These are phyloP conservation scores for Elsinoe australis DNA, from an alignment of 2,329 filamentous ascomycete genomes.

Conservation along the genomic window DNA sequence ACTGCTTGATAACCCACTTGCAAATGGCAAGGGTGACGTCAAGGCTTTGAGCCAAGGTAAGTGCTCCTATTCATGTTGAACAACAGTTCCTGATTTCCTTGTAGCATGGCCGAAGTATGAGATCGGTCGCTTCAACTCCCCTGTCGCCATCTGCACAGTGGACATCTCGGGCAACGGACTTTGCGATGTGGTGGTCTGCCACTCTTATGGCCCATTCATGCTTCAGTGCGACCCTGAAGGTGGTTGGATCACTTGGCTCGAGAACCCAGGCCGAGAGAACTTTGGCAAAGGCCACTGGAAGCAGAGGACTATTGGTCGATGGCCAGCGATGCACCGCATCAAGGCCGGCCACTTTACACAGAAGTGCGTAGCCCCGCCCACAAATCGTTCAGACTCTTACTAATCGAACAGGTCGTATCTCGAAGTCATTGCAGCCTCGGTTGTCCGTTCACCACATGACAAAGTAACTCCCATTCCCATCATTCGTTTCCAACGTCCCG, in stretches of 20 bases:
- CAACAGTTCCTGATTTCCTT: background rate
- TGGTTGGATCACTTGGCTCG: conserved; percentile 11
- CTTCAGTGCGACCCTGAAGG: conserved; percentile 5
- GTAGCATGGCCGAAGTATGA: conserved; percentile 12
- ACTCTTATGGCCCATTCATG: conserved; percentile 13
- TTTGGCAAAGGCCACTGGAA: conserved; percentile 11
- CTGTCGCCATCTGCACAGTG: conserved; percentile 6
- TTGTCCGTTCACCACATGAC: conserved; percentile 7
- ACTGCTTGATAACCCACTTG: conserved; percentile 6
- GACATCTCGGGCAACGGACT: conserved; percentile 11
- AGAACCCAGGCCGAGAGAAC: conserved; percentile 12
- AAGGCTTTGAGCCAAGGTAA: conserved; percentile 7
- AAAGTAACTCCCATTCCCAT: conserved; percentile 14
- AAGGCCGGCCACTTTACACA: conserved; percentile 6
- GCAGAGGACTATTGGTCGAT: conserved; percentile 10
- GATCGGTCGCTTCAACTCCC: conserved; percentile 12
- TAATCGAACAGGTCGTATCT: conserved; percentile 1
- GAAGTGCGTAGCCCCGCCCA: background rate
- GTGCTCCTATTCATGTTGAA: background rate
- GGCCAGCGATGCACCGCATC: conserved; percentile 13
- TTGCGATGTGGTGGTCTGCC: conserved; percentile 11
- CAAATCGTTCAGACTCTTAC: background rate
- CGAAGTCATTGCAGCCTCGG: conserved; percentile 8
- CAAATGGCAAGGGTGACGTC: conserved; percentile 1
- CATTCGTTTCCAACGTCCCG: conserved; percentile 13